Evolutionary conservation across 371 early-diverging fungal genomes (phyloP), one percentile per base, ranked within the genome.

Genomic region (Mucor saturninus): DNA sequence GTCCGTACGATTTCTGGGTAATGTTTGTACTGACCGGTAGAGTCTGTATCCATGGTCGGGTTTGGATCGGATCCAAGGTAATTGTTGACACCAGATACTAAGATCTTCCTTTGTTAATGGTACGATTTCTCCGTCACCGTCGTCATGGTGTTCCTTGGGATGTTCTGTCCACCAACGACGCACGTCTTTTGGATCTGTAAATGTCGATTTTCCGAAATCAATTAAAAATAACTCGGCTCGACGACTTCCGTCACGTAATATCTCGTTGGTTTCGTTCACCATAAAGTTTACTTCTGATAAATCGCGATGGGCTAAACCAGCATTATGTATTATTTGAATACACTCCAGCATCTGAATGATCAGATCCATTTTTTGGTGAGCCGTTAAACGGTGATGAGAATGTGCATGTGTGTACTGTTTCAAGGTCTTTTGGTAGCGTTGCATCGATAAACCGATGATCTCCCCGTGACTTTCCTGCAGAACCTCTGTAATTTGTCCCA

Each of bases 231-330:
- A 56, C 29, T 77, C 61, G 0, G 86, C 85, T 29, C 68, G 64
- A 2, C 59, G 52, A 28, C 78, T 80, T 5, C 82, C 83, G 62
- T 88, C 89, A 13, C 69, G 59, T 5, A 88, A 64, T 29, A 62
- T 65, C 9, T 66, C 56, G 2, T 62, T 29, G 8, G 57, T 68
- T 54, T 81, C 82, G 55, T 82, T 77, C 26, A 89, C 86, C 89
- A 89, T 89, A 62, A 87, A 84, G 53, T 87, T 89, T 21, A 85
- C 86, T 57, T 86, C 86, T 11, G 85, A 84, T 9, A 89, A 55
- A 62, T 89, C 86, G 10, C 89, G 76, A 64, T 89, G 89, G 0
- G 89, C 86, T 1, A 89, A 62, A 1, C 87, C 89, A 9, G 76
- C 65, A 2, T 61, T 58, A 45, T 89, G 89, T 48, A 89, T 80